Base-by-base conservation (phyloP, 306 rosid genomes). In the Rosa rugosa region DNA sequence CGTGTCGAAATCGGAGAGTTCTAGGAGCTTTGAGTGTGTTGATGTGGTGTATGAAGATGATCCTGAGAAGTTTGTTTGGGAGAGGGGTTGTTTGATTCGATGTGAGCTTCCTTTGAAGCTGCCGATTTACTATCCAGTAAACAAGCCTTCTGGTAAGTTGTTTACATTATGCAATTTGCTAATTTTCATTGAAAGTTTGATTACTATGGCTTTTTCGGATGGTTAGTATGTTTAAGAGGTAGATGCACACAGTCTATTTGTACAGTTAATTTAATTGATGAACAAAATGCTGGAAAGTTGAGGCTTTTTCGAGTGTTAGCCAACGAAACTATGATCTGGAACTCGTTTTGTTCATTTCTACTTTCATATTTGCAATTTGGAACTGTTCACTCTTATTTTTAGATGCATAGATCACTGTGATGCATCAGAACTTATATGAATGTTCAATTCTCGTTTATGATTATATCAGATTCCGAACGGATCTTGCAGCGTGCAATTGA, bases 71-170 rank as follows among this genome's bases (percentile, higher is more conserved):
- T 75, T 20, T 84, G 57, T 89, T 36, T 95, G 99, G 99, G 99
- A 95, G 87, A 88, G 86, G 25, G 98, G 97, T 40, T 92, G 94
- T 73, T 85, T 95, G 81, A 84, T 95, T 78, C 86, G 84, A 36
- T 89, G 98, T 54, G 95, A 90, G 84, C 89, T 95, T 79, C 92
- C 91, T 4, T 75, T 95, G 51, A 87, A 80, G 83, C 73, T 95
- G 83, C 97, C 99, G 6, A 46, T 91, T 69, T 91, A 91, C 81
- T 85, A 88, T 79, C 85, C 89, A 27, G 79, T 74, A n/a, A 72
- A 85, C 47, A 87, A 75, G 78, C 79, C 88, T 4, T 45, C 82
- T n/a, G 99, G 99, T 95, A 76, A 36, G 77, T 69, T 80, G 71
- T 5, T 22, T 59, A 11, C 14, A 10, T 8, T 12, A 0, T 46